Conservation (phyloP, 129 eudicot species). For the Artemisia annua region DNA sequence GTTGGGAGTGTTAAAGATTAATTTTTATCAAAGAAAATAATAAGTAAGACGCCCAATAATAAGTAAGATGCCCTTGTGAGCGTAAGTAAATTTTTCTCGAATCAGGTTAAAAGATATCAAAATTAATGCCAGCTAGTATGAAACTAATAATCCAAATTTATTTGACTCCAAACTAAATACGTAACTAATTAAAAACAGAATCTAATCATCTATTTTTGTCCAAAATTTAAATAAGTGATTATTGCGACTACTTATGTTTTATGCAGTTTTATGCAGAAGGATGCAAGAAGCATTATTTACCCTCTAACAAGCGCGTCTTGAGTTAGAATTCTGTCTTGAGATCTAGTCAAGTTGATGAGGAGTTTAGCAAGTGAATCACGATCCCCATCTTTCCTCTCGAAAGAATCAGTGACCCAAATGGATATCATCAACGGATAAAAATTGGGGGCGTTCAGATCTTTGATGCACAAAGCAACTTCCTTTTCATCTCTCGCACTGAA, state of each 20-base stretch:
- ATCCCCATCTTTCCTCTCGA: conserved; percentile 86
- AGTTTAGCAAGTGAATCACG: conserved; percentile 75
- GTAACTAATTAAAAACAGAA: neutral
- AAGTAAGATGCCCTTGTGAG: no score
- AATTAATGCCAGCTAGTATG: neutral
- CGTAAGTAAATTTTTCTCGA: neutral
- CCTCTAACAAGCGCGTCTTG: conserved; percentile 70
- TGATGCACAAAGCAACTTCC: conserved; percentile 80
- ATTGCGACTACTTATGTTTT: neutral
- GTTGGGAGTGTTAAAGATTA: neutral
- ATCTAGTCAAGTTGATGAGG: conserved; percentile 62
- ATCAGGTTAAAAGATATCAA: neutral
- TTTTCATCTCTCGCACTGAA: conserved; percentile 89
- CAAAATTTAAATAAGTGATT: neutral
- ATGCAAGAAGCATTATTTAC: conserved; percentile 40
- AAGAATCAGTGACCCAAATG: conserved; percentile 84
- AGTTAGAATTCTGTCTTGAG: conserved; percentile 54
- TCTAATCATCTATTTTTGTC: neutral
- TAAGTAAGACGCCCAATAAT: no score
- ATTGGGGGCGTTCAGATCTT: conserved; percentile 75
- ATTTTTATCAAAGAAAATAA: neutral
- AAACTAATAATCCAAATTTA: neutral
- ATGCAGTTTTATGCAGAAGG: neutral
- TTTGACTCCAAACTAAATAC: neutral
- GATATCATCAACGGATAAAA: conserved; percentile 83